These are phyloP conservation scores for Canavalia ensiformis DNA, from an alignment of 306 rosid genomes.

Conservation along the genomic window DNA sequence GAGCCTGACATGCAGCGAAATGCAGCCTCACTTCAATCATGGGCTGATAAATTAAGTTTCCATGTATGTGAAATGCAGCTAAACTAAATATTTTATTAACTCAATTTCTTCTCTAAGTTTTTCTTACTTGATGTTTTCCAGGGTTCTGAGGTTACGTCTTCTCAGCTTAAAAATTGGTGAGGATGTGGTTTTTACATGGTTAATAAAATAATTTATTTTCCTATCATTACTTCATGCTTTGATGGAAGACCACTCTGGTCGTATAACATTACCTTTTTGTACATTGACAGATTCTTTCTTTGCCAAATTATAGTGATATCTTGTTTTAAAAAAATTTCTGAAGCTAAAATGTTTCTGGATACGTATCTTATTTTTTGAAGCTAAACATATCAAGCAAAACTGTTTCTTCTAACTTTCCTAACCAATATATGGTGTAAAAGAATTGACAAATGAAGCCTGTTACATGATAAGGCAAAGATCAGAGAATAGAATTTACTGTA, in stretches of 20 bases:
- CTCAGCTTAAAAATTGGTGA: conserved; percentile 95
- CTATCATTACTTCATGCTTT: background rate
- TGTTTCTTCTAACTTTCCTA: conserved; percentile 1
- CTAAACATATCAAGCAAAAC: too few species aligned
- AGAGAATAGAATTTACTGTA: background rate
- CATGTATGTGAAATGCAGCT: conserved; percentile 67
- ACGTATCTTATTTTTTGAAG: background rate
- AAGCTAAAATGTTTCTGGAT: background rate
- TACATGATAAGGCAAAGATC: background rate
- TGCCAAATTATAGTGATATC: conserved; percentile 15
- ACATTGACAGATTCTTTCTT: background rate
- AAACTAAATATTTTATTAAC: conserved; percentile 27
- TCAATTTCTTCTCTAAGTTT: conserved; percentile 42
- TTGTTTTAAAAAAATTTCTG: background rate
- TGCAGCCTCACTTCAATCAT: conserved; percentile 70
- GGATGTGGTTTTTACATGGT: background rate
- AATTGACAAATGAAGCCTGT: background rate
- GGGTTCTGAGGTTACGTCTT: conserved; percentile 89
- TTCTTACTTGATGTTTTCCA: conserved; percentile 62
- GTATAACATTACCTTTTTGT: conserved; percentile 5
- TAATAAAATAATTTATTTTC: too few species aligned
- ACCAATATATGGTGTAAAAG: background rate
- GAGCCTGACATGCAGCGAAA: conserved; percentile 98
- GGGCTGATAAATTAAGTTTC: conserved; percentile 84
- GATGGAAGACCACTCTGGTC: background rate